Conservation (phyloP, 1,139 yeast genomes). For the Candida tetrigidarum region DNA sequence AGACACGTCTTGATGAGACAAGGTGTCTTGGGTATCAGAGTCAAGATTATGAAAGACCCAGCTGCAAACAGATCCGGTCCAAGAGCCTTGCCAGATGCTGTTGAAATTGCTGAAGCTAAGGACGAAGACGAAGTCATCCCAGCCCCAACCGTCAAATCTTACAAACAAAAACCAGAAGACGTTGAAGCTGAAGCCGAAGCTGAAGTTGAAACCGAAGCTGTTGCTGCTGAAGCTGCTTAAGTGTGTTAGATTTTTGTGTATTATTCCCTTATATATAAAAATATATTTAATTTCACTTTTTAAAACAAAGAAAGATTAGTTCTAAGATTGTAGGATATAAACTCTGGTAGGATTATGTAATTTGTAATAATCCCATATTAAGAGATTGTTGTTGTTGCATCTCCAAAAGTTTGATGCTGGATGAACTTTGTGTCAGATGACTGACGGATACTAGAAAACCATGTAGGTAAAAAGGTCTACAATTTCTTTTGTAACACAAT, state of each 20-base stretch:
- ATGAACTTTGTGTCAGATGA: too few relatives aligned
- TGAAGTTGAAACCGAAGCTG: slow-evolving; percentile 28
- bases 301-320: not conserved
- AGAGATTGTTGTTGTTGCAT: too few relatives aligned
- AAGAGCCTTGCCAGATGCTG: slow-evolving; percentile 94
- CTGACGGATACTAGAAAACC: too few relatives aligned
- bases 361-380: too few relatives aligned
- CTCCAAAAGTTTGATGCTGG: too few relatives aligned
- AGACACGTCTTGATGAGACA: slow-evolving; percentile 99
- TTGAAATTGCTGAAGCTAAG: slow-evolving; percentile 92
- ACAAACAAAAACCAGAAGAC: slow-evolving; percentile 45
- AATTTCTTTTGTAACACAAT: too few relatives aligned
- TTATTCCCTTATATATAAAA: slow-evolving; percentile 1
- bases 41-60: slow-evolving; percentile 99
- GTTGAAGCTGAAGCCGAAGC: slow-evolving; percentile 38
- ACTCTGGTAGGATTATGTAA: too few relatives aligned
- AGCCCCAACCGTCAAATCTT: slow-evolving; percentile 84
- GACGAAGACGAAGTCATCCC: slow-evolving; percentile 83
- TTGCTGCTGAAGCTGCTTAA: slow-evolving; percentile 36
- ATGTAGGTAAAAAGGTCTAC: too few relatives aligned
- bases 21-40: slow-evolving; percentile 99
- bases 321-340: not conserved
- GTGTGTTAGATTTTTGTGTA: slow-evolving; percentile 13
- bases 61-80: slow-evolving; percentile 91
- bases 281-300: slow-evolving; percentile 8